phyloP scores from a whole-genome alignment of 768 basidiomycete species.

The Leucogyrophana mollusca region DNA sequence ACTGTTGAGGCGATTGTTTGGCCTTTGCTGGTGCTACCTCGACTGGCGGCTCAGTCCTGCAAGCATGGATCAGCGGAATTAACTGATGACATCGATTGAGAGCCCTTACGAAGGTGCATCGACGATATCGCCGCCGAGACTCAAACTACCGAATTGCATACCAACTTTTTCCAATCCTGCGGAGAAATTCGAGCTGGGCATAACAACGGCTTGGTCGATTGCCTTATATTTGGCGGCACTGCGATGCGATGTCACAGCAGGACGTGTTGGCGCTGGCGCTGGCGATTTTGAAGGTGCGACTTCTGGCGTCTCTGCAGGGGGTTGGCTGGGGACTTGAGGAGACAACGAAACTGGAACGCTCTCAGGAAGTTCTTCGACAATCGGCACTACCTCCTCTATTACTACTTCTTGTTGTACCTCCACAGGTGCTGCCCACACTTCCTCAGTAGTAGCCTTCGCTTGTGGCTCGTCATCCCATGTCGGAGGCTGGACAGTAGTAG shows the following conservation, averaged over 20 bases:
- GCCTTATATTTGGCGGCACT: conserved; percentile 65
- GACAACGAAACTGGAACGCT: conserved; percentile 27
- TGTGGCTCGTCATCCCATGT: conserved; percentile 73
- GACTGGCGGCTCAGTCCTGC: conserved; percentile 25
- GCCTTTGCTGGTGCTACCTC: conserved; percentile 13
- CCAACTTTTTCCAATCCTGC: conserved; percentile 70
- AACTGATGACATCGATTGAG: not conserved
- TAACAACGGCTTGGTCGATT: conserved; percentile 76
- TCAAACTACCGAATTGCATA: conserved; percentile 89
- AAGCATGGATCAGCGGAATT: conserved; percentile 6
- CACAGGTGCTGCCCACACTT: conserved; percentile 32
- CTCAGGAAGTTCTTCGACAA: conserved; percentile 18
- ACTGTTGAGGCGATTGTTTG: conserved; percentile 37
- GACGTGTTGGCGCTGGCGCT: conserved; percentile 51
- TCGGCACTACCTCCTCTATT: conserved; percentile 31
- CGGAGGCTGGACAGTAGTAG: conserved; percentile 65
- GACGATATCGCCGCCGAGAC: conserved; percentile 67
- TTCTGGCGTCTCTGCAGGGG: conserved; percentile 22
- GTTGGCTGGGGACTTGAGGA: conserved; percentile 15
- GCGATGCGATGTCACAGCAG: conserved; percentile 52
- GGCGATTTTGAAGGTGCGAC: conserved; percentile 36
- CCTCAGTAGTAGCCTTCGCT: conserved; percentile 29
- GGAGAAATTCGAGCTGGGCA: conserved; percentile 67
- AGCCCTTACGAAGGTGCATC: conserved; percentile 46
- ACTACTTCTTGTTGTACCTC: conserved; percentile 21